Percentiles rank a stretch among this genome's conserved stretches.
Evolutionary conservation across 495 filamentous ascomycete species (phyloP).

Genomic region (Aspergillus biplanus): DNA sequence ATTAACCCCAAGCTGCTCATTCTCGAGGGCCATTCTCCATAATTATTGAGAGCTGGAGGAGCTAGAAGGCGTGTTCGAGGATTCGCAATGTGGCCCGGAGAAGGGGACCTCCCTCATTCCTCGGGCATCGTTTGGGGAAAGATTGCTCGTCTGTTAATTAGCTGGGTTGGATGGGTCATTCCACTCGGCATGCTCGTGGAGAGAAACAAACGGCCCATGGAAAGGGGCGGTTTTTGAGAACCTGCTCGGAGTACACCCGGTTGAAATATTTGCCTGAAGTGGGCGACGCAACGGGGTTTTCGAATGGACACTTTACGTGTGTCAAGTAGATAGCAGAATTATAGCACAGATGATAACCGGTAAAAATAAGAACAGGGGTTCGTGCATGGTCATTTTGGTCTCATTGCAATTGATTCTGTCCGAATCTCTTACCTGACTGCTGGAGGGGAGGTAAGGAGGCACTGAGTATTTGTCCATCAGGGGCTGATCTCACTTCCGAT

Average conservation of each 20-base stretch:
- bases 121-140: neutral
- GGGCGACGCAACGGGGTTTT: neutral
- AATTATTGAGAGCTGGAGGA: slow-evolving; percentile 3
- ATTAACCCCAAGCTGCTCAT: slow-evolving; percentile 27
- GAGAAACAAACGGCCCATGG: neutral
- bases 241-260: neutral
- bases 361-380: slow-evolving; percentile 20
- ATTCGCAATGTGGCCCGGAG: neutral
- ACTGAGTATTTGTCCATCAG: slow-evolving; percentile 14
- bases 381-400: slow-evolving; percentile 1
- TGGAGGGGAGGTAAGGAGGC: slow-evolving; percentile 18
- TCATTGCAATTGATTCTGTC: slow-evolving; percentile 2
- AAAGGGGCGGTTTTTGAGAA: slow-evolving; percentile 6
- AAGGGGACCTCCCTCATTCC: neutral
- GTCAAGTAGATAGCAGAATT: slow-evolving; percentile 24
- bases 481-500: slow-evolving; percentile 22
- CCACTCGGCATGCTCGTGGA: neutral
- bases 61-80: neutral
- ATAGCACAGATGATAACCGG: neutral
- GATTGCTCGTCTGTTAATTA: neutral
- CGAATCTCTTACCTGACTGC: slow-evolving; percentile 12
- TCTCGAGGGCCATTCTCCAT: slow-evolving; percentile 20
- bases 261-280: neutral
- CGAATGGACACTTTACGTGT: slow-evolving; percentile 10
- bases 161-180: neutral